Conservation (phyloP, 768 basidiomycete species). For the Leccinum uliginosum region DNA sequence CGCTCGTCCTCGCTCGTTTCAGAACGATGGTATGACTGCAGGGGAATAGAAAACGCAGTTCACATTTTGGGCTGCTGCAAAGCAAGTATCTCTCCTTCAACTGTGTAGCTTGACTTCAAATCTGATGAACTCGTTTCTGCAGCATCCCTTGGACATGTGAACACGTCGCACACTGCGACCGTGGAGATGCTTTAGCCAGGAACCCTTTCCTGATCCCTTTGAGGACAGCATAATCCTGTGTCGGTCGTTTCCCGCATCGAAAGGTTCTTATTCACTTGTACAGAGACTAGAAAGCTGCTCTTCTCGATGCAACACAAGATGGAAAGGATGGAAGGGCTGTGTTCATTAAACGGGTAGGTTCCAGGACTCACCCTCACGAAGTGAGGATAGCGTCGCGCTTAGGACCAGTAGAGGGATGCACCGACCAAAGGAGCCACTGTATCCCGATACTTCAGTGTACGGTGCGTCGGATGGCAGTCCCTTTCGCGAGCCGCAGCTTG, state of each 20-base stretch:
- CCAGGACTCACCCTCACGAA: too few relatives aligned
- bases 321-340: background rate
- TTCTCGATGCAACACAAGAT: constrained; percentile 10
- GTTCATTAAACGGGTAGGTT: too few relatives aligned
- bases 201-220: too few relatives aligned
- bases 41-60: constrained; percentile 10
- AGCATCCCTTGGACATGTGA: too few relatives aligned
- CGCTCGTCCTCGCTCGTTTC: too few relatives aligned
- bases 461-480: constrained; percentile 17
- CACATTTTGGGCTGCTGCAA: constrained; percentile 12
- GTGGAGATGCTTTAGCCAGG: too few relatives aligned
- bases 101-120: background rate
- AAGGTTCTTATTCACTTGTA: too few relatives aligned
- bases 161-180: too few relatives aligned
- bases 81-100: background rate
- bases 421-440: too few relatives aligned
- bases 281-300: background rate
- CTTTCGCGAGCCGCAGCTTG: constrained; percentile 56
- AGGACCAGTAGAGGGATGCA: too few relatives aligned
- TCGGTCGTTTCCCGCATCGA: too few relatives aligned
- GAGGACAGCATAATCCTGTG: constrained; percentile 9
- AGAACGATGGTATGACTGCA: constrained; percentile 39
- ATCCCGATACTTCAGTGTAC: constrained; percentile 28
- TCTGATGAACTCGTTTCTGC: background rate
- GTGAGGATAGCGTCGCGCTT: too few relatives aligned